These are phyloP conservation scores for Teratosphaeria nubilosa DNA, from an alignment of 2,329 filamentous ascomycete species.

Conservation along the genomic window DNA sequence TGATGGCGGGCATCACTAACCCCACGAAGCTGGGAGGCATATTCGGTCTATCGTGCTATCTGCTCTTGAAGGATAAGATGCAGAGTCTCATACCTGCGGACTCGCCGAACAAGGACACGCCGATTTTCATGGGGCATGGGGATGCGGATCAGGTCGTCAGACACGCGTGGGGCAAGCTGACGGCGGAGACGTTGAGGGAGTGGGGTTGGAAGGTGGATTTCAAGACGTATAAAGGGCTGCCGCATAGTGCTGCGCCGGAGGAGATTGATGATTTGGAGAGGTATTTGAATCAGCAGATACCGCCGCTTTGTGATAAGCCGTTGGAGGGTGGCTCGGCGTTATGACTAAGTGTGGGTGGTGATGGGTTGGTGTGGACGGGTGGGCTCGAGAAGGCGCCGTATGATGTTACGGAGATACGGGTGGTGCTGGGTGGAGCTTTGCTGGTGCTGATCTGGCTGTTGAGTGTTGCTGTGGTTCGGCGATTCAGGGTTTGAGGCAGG, in stretches of 20 bases:
- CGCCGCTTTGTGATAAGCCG: slow-evolving; percentile 32
- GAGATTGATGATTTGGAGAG: slow-evolving; percentile 76
- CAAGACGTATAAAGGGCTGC: slow-evolving; percentile 65
- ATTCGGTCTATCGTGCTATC: slow-evolving; percentile 72
- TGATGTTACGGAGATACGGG: slow-evolving; percentile 20
- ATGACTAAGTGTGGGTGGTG: slow-evolving; percentile 15
- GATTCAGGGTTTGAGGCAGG: slow-evolving; percentile 3
- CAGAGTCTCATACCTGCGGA: slow-evolving; percentile 39
- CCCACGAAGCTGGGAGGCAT: slow-evolving; percentile 74
- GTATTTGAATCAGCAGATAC: slow-evolving; percentile 46
- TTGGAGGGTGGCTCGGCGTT: slow-evolving; percentile 6
- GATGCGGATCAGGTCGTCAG: slow-evolving; percentile 63
- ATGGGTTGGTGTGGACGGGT: slow-evolving; percentile 5
- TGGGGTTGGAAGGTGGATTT: slow-evolving; percentile 66
- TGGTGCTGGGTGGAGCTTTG: slow-evolving; percentile 16
- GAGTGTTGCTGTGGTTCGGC: slow-evolving; percentile 14
- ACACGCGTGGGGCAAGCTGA: slow-evolving; percentile 57
- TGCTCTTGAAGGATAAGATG: slow-evolving; percentile 51
- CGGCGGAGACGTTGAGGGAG: slow-evolving; percentile 55
- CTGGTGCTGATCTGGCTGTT: slow-evolving; percentile 17
- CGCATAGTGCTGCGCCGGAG: slow-evolving; percentile 63
- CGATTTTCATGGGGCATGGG: slow-evolving; percentile 87
- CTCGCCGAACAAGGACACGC: slow-evolving; percentile 48
- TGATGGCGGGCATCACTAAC: slow-evolving; percentile 69
- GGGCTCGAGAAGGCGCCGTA: slow-evolving; percentile 15